Percentiles rank a stretch among this genome's conserved stretches.
phyloP scores from a whole-genome alignment of 1,139 yeast genomes.

The Protomyces pachydermus region DNA sequence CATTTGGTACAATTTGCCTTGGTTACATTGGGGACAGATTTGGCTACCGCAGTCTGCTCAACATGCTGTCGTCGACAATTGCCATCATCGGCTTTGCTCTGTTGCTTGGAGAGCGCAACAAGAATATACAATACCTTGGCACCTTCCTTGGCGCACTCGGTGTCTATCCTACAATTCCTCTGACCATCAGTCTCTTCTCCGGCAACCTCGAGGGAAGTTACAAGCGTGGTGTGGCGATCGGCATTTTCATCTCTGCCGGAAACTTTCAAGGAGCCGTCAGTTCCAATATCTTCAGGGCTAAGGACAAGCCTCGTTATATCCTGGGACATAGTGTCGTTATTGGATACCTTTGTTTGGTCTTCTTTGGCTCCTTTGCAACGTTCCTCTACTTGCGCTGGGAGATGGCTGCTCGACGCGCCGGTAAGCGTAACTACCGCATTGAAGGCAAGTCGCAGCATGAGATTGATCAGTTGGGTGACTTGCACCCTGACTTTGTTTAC shows the following conservation, averaged over 20 bases:
- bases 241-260: conserved; percentile 45
- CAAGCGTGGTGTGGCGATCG: conserved; percentile 45
- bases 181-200: conserved; percentile 42
- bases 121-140: conserved; percentile 40
- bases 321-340: conserved; percentile 26
- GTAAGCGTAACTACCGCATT: conserved; percentile 11
- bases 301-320: conserved; percentile 19
- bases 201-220: conserved; percentile 42
- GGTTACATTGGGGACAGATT: conserved; percentile 11
- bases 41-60: conserved; percentile 8
- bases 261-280: conserved; percentile 42
- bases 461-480: conserved; percentile 15
- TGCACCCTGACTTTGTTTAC: conserved; percentile 21
- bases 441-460: conserved; percentile 6
- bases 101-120: conserved; percentile 5
- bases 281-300: conserved; percentile 24
- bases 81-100: conserved; percentile 20
- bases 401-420: conserved; percentile 9
- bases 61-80: conserved; percentile 6
- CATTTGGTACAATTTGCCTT: conserved; percentile 17
- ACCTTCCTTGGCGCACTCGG: conserved; percentile 42
- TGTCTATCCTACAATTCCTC: conserved; percentile 41
- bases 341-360: conserved; percentile 7
- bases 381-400: conserved; percentile 4
- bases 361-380: not conserved